Evolutionary conservation across 768 basidiomycete genomes (phyloP).

Genomic region (Butyriboletus loyo): DNA sequence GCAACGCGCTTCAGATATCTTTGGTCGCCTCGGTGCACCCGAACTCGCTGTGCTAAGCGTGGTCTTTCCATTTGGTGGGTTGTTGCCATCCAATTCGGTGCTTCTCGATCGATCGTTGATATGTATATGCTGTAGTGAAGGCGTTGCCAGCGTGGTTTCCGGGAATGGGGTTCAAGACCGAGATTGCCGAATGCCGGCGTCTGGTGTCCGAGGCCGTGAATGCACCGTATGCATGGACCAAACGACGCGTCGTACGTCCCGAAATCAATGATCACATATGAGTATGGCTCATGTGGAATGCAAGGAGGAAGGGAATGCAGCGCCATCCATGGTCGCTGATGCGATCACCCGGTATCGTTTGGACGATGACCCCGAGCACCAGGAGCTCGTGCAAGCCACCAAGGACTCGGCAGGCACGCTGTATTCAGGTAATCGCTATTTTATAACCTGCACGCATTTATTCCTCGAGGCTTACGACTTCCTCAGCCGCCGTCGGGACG

Average conservation of each 20-base stretch:
- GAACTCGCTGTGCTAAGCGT: conserved; percentile 4
- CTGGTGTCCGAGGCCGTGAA: conserved; percentile 6
- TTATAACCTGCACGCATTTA: no score
- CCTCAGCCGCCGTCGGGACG: conserved; percentile 30
- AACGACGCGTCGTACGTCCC: conserved; percentile 1
- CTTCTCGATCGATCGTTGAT: neutral
- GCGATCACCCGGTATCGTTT: conserved; percentile 8
- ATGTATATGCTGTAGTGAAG: conserved; percentile 9
- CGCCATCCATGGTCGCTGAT: conserved; percentile 17
- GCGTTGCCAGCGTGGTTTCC: conserved; percentile 26
- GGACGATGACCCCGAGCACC: neutral
- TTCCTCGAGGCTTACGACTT: neutral
- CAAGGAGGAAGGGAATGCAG: conserved; percentile 9
- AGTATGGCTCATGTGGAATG: neutral
- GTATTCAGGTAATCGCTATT: conserved; percentile 15
- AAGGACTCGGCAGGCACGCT: conserved; percentile 18
- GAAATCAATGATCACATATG: neutral
- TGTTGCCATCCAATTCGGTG: neutral
- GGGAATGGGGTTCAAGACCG: conserved; percentile 21
- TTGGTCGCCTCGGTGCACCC: neutral
- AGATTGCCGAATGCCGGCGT: conserved; percentile 10
- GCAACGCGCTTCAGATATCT: conserved; percentile 6
- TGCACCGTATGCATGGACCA: conserved; percentile 11
- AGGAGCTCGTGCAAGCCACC: conserved; percentile 9
- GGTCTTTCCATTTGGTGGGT: conserved; percentile 16